phyloP scores from a whole-genome alignment of 1,139 yeast species.

The Meyerozyma smithsonii region DNA sequence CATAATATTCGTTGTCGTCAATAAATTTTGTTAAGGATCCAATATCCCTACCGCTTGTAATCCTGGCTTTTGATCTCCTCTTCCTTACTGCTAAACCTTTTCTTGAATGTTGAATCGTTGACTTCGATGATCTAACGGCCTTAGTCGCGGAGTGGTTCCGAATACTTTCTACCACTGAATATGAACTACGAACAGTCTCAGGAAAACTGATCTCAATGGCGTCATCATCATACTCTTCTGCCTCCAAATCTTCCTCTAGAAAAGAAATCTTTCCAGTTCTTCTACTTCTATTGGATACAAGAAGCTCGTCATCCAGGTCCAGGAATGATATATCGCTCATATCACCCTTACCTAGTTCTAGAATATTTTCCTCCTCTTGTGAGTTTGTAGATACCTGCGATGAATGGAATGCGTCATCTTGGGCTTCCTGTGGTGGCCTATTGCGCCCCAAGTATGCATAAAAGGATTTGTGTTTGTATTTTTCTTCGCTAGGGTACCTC shows the following conservation, averaged over 20 bases:
- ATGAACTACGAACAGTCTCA: not conserved
- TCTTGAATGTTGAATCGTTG: conserved; percentile 12
- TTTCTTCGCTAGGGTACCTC: conserved; percentile 36
- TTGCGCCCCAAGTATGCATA: conserved; percentile 32
- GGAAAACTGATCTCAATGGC: not conserved
- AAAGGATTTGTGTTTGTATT: conserved; percentile 35
- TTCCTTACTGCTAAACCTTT: conserved; percentile 37
- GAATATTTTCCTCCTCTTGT: not conserved
- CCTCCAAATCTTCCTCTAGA: not conserved
- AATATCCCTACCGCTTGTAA: not conserved
- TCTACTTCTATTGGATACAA: conserved; percentile 15
- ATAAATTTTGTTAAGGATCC: conserved; percentile 3
- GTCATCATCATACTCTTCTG: not conserved
- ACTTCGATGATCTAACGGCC: not conserved
- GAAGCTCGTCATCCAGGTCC: conserved; percentile 7
- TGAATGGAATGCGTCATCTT: conserved; percentile 8
- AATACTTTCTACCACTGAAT: not conserved
- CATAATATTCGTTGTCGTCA: conserved; percentile 5
- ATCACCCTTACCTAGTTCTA: conserved; percentile 1
- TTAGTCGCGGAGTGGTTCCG: not conserved
- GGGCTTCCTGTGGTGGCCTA: conserved; percentile 10
- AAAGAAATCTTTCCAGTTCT: conserved; percentile 2
- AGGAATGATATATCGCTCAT: not conserved
- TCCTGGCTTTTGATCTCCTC: conserved; percentile 1
- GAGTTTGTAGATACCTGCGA: not conserved